These are phyloP conservation scores for Podaxis mareebaensis DNA, from an alignment of 768 basidiomycete genomes.

Conservation along the genomic window DNA sequence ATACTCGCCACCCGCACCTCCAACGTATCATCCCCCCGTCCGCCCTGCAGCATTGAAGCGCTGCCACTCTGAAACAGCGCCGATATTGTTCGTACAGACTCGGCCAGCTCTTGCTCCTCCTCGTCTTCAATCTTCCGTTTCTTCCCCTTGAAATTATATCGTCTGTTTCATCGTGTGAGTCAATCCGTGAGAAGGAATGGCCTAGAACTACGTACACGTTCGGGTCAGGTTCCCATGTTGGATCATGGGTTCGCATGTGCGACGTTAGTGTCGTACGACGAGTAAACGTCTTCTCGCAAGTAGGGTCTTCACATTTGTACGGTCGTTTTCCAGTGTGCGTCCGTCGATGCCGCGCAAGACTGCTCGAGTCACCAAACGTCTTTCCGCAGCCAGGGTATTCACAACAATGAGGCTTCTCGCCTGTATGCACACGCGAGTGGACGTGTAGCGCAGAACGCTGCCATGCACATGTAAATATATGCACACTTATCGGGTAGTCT, in stretches of 20 bases:
- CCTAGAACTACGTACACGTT: slow-evolving; percentile 56
- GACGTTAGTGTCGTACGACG: slow-evolving; percentile 81
- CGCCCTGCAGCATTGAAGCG: slow-evolving; percentile 28
- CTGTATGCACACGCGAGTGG: slow-evolving; percentile 87
- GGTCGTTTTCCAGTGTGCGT: slow-evolving; percentile 87
- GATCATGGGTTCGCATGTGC: slow-evolving; percentile 88
- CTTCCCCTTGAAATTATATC: slow-evolving; percentile 79
- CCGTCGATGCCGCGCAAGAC: slow-evolving; percentile 87
- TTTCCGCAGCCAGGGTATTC: slow-evolving; percentile 87
- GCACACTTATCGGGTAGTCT: background rate
- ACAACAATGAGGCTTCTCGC: slow-evolving; percentile 90
- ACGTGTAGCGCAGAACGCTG: slow-evolving; percentile 90
- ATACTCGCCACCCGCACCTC: slow-evolving; percentile 74
- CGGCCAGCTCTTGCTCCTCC: slow-evolving; percentile 65
- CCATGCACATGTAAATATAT: slow-evolving; percentile 19
- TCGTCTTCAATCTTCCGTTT: slow-evolving; percentile 61
- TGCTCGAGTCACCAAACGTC: slow-evolving; percentile 90
- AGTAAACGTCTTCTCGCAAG: slow-evolving; percentile 87
- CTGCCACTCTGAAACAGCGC: slow-evolving; percentile 60
- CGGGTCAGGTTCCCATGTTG: slow-evolving; percentile 82
- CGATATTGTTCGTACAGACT: slow-evolving; percentile 75
- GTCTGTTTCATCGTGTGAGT: slow-evolving; percentile 41
- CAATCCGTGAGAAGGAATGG: slow-evolving; percentile 13
- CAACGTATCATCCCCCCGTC: slow-evolving; percentile 46
- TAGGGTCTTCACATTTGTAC: slow-evolving; percentile 81